Evolutionary conservation across 2,329 filamentous ascomycete species (phyloP).

Genomic region (Daldinia eschscholtzii): DNA sequence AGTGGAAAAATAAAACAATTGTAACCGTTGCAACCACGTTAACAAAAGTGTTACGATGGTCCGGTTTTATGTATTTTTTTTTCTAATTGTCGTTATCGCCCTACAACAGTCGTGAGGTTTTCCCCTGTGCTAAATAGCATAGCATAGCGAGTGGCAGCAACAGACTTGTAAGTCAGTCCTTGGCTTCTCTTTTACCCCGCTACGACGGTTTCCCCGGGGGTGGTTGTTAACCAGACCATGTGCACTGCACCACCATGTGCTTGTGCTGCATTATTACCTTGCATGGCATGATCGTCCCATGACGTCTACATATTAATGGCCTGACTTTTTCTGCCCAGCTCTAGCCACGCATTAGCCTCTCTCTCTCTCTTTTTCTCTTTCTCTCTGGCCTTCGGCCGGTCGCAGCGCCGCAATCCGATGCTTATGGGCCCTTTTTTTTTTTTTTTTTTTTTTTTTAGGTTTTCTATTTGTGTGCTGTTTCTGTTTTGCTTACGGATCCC

Average conservation of each 20-base stretch:
- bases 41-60: constrained; percentile 5
- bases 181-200: constrained; percentile 9
- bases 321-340: constrained; percentile 24
- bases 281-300: constrained; percentile 43
- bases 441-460: not conserved
- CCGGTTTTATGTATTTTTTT: constrained; percentile 4
- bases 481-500: too few relatives aligned
- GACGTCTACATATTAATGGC: constrained; percentile 38
- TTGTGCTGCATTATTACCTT: not conserved
- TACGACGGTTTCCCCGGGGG: constrained; percentile 1
- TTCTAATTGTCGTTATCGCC: constrained; percentile 10
- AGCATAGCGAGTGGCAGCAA: not conserved
- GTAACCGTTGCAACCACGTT: constrained; percentile 18
- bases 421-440: not conserved
- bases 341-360: constrained; percentile 30
- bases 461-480: not conserved
- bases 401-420: constrained; percentile 36
- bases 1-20: not conserved
- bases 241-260: not conserved
- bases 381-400: constrained; percentile 6
- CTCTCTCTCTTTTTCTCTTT: not conserved
- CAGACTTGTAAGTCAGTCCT: not conserved
- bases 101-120: constrained; percentile 19
- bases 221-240: constrained; percentile 10
- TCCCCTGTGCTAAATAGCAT: not conserved